These are phyloP conservation scores for Didymella pinodella DNA, from an alignment of 2,329 filamentous ascomycete genomes.

Conservation along the genomic window DNA sequence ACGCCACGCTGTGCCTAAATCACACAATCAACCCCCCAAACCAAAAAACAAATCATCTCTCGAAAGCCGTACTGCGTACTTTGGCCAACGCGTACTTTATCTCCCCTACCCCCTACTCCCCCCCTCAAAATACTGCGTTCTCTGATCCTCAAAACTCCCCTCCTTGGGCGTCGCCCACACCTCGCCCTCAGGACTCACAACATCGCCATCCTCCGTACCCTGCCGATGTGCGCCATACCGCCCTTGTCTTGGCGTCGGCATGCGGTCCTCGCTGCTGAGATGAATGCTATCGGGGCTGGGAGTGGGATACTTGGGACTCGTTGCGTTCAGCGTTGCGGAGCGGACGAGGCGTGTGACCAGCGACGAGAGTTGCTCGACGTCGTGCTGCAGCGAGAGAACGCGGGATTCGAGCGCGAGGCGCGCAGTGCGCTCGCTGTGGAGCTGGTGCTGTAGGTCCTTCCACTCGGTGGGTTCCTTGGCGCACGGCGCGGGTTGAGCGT, in stretches of 20 bases:
- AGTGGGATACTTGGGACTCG: constrained; percentile 42
- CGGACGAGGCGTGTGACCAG: constrained; percentile 40
- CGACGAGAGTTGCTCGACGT: constrained; percentile 42
- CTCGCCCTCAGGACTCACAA: constrained; percentile 36
- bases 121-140: constrained; percentile 35
- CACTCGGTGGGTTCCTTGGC: constrained; percentile 22
- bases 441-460: constrained; percentile 31
- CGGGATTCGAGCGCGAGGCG: constrained; percentile 47
- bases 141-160: constrained; percentile 24
- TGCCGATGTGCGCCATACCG: constrained; percentile 11
- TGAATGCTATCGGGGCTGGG: constrained; percentile 43
- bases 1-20: constrained; percentile 16
- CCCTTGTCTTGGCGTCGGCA: constrained; percentile 39
- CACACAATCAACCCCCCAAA: constrained; percentile 1
- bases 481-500: not conserved
- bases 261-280: constrained; percentile 29
- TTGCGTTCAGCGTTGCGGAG: constrained; percentile 15
- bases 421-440: constrained; percentile 43
- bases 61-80: constrained; percentile 16
- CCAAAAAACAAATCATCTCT: not conserved
- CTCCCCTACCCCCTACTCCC: not conserved
- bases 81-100: not conserved
- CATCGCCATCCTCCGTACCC: constrained; percentile 25
- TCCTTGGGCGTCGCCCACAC: constrained; percentile 52
- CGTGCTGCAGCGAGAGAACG: constrained; percentile 42